Percentiles rank a stretch among this genome's conserved stretches.
These are phyloP conservation scores for Heliosperma pusillum DNA, from an alignment of 148 eudicot species.

Conservation along the genomic window DNA sequence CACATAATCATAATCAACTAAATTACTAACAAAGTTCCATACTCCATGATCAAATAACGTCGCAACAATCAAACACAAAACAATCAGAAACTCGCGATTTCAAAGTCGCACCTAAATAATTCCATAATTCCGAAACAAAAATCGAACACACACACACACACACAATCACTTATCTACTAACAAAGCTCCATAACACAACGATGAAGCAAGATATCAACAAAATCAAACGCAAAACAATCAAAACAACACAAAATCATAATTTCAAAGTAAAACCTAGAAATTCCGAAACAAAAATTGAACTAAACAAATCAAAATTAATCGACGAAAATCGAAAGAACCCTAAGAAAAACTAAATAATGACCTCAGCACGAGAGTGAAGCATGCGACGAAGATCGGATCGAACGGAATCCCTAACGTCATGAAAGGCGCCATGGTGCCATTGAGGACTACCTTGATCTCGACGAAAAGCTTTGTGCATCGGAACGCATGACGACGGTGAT, in stretches of 20 bases:
- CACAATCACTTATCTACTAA: background rate
- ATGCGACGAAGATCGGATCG: constrained; percentile 81
- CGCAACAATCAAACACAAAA: background rate
- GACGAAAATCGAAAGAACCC: background rate
- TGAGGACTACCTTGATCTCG: constrained; percentile 89
- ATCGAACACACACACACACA: background rate
- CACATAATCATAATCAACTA: background rate
- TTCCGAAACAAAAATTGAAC: background rate
- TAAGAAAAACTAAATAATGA: constrained; percentile 21
- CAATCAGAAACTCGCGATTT: background rate
- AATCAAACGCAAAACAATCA: background rate
- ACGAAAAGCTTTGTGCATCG: constrained; percentile 62
- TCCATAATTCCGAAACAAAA: background rate
- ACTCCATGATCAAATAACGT: background rate
- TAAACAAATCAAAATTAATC: background rate
- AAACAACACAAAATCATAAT: background rate
- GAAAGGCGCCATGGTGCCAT: constrained; percentile 97
- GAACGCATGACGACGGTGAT: constrained; percentile 2
- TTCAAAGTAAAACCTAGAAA: background rate
- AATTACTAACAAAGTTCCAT: background rate
- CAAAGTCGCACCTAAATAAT: background rate
- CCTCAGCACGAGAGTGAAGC: constrained; percentile 98
- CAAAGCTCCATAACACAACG: background rate
- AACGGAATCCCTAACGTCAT: constrained; percentile 67
- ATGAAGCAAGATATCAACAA: background rate